phyloP scores from a whole-genome alignment of 2,329 filamentous ascomycete species.

The Ramularia endophylla region DNA sequence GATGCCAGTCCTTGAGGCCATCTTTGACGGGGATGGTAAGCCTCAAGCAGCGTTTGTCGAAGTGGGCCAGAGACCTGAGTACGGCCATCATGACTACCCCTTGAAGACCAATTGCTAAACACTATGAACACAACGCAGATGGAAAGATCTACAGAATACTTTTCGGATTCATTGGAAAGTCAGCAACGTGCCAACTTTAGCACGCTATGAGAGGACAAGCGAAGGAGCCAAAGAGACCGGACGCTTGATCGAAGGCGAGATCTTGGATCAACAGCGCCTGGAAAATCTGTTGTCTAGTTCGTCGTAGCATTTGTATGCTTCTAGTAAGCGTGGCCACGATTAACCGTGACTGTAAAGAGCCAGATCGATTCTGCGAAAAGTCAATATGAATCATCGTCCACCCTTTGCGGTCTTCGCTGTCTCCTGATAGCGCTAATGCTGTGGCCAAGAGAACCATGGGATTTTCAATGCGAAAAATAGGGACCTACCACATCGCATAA shows the following conservation, averaged over 20 bases:
- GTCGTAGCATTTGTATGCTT: too few relatives aligned
- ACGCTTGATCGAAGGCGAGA: constrained; percentile 16
- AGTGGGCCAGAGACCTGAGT: constrained; percentile 17
- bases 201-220: constrained; percentile 10
- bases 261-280: constrained; percentile 12
- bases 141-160: constrained; percentile 12
- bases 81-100: not conserved
- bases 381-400: too few relatives aligned
- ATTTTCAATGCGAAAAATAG: too few relatives aligned
- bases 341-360: too few relatives aligned
- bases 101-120: too few relatives aligned
- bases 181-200: constrained; percentile 14
- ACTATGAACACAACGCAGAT: constrained; percentile 5
- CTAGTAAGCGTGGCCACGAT: too few relatives aligned
- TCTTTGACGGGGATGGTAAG: constrained; percentile 9
- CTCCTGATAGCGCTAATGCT: too few relatives aligned
- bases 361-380: too few relatives aligned
- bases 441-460: too few relatives aligned
- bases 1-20: constrained; percentile 11
- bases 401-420: too few relatives aligned
- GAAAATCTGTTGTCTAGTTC: too few relatives aligned
- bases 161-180: constrained; percentile 9
- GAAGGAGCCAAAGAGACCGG: constrained; percentile 11
- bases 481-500: too few relatives aligned
- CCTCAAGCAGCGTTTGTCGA: constrained; percentile 16